These are phyloP conservation scores for Endotrypanum monterogeii DNA, from an alignment of 208 protist genomes.

Conservation along the genomic window DNA sequence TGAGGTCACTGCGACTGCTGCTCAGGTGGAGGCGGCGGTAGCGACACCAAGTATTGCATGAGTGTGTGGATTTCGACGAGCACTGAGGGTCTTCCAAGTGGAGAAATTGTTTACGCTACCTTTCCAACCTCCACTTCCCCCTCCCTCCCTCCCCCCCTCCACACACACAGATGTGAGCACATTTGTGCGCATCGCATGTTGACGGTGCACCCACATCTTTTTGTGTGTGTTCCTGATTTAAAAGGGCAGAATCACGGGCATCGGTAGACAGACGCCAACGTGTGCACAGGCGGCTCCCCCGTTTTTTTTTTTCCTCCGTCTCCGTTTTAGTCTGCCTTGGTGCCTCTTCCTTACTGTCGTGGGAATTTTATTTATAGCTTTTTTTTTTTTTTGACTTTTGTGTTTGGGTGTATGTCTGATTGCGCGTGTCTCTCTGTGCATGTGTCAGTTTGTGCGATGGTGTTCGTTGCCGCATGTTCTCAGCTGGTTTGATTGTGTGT, in stretches of 20 bases:
- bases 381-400: not conserved
- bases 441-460: not conserved
- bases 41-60: not conserved
- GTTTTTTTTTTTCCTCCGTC: not conserved
- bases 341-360: not conserved
- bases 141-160: too few relatives aligned
- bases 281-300: not conserved
- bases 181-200: not conserved
- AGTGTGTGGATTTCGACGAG: not conserved
- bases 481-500: too few relatives aligned
- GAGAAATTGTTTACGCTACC: not conserved
- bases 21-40: constrained; percentile 19
- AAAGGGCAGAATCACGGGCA: not conserved
- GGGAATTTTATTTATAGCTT: not conserved
- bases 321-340: too few relatives aligned
- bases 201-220: not conserved
- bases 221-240: too few relatives aligned
- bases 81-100: not conserved
- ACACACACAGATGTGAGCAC: too few relatives aligned
- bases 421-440: not conserved
- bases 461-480: too few relatives aligned
- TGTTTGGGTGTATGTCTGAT: not conserved
- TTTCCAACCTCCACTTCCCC: too few relatives aligned
- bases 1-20: not conserved
- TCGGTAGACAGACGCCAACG: not conserved